Conservation (phyloP, 768 basidiomycete species). For the Phanerochaete sordida region DNA sequence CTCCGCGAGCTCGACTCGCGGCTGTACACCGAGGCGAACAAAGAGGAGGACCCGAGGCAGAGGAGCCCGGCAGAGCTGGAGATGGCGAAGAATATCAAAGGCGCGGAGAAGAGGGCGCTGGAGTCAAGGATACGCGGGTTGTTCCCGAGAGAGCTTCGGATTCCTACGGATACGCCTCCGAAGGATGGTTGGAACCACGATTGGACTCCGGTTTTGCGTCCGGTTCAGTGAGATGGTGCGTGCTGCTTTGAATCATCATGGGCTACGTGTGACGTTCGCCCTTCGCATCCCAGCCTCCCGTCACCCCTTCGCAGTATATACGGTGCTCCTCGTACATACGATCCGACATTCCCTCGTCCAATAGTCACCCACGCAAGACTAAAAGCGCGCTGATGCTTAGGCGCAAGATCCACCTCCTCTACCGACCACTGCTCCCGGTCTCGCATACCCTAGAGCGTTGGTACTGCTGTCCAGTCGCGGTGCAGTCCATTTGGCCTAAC, state of each 20-base stretch:
- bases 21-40: conserved; percentile 70
- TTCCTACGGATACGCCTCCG: conserved; percentile 84
- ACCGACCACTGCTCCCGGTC: too few species aligned
- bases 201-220: conserved; percentile 52
- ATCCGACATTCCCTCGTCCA: too few species aligned
- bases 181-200: conserved; percentile 82
- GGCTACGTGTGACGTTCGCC: too few species aligned
- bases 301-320: too few species aligned
- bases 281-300: too few species aligned
- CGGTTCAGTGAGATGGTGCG: conserved; percentile 10
- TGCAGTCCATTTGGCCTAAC: too few species aligned
- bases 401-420: too few species aligned
- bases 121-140: conserved; percentile 78
- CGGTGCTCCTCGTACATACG: too few species aligned
- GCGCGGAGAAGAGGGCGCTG: conserved; percentile 62
- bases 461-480: too few species aligned
- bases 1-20: conserved; percentile 53
- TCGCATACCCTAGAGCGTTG: too few species aligned
- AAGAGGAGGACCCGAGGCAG: conserved; percentile 68
- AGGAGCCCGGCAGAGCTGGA: conserved; percentile 55
- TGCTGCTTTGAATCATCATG: neutral
- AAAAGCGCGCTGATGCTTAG: too few species aligned
- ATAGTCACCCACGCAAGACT: too few species aligned
- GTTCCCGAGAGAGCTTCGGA: conserved; percentile 83
- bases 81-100: conserved; percentile 57